Evolutionary conservation across 768 basidiomycete genomes (phyloP), one percentile per base, ranked within the genome.

Genomic region (Cyclocybe cylindracea): DNA sequence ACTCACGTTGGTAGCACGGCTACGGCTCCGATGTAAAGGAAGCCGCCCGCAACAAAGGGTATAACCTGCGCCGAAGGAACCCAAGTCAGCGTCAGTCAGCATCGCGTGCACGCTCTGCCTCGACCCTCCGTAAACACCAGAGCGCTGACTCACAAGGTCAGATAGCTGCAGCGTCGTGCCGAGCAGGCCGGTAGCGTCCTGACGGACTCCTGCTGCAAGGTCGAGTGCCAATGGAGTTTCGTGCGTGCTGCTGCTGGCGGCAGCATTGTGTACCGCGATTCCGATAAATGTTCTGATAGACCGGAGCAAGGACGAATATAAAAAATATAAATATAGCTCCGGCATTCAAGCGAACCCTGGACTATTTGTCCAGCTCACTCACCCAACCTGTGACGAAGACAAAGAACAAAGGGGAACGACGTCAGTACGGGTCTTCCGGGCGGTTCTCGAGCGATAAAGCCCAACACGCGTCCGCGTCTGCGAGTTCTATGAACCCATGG

Each of bases 1-100:
- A 78, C 89, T 64, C 78, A 92, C 90, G 89, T 91, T 60, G 93
- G 93, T 53, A 94, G 73, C 54, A 94, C 92, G 43, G 92, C 91
- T 50, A 95, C 94, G 31, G 91, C 90, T 24, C 92, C 94, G 64
- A 96, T 94, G 70, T 94, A 95, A 61, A 96, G 73, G 74, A 95
- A 97, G 13, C 92, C 92, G 57, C 91, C 91, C 33, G 91, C 91
- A 40, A 92, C 91, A 64, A 91, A 91, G 11, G 91, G 90, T 56
- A 93, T 91, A 41, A 93, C 89, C 90, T 92, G 58, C 54, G 49
- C 19, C 44, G 34, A 47, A 51, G 50, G 49, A 60, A 52, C 16
- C 16, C 36, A 55, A 48, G 47, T 16, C 16, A 16, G 16, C 38
- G 42, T 42, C 29, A 11, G 59, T 62, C 45, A 57, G 59, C 54